Base-by-base conservation (phyloP, 1,284 basidiomycete genomes). In the Sanguinoderma infundibulare region DNA sequence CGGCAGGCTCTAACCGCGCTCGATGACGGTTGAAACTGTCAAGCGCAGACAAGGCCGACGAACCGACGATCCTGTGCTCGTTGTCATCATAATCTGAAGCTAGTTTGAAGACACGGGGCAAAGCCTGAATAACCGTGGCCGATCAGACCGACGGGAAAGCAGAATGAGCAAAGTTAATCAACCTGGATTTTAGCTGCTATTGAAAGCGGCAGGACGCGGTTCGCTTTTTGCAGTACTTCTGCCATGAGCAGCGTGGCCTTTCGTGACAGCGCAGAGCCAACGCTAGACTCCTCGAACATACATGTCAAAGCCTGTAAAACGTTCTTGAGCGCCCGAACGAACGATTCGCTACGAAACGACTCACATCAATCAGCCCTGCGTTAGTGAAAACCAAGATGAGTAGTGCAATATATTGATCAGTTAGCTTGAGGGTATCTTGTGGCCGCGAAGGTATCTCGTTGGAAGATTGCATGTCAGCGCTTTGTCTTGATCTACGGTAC, bases 221-320 rank as follows among this genome's bases (percentile, higher is more conserved):
- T 98, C 0, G 94, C 89, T 71, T 96, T 87, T 54, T 95, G 91
- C 52, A 98, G 81, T 9, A 98, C 79, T 74, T 98, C 95, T 7
- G 93, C 95, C 75, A 99, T 87, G n/a, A 99, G 81, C 7, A 98
- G 76, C 0, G 94, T 97, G 1, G 96, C 96, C 73, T 97, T 98
- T 36, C 93, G 85, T 12, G 90, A 86, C 20, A 97, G 76, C 61
- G 83, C 87, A 4, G 86, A 85, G 2, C 88, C 88, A 15, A 85
- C 84, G 1, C 85, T 85, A 8, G 83, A 82, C 70, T 94, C 94
- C 71, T 95, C 90, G 3, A 97, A 83, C 80, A 98, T 91, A 17
- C 83, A 81, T 5, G 91, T 89, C 46, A 98, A 79, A 6, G 94
- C 94, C 94, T 97, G 58, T 1, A 5, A 20, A 14, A 20, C 36